Percentiles rank a stretch among this genome's conserved stretches.
phyloP scores from a whole-genome alignment of 179 eudicot species.

The Sideroxylon spinosum region DNA sequence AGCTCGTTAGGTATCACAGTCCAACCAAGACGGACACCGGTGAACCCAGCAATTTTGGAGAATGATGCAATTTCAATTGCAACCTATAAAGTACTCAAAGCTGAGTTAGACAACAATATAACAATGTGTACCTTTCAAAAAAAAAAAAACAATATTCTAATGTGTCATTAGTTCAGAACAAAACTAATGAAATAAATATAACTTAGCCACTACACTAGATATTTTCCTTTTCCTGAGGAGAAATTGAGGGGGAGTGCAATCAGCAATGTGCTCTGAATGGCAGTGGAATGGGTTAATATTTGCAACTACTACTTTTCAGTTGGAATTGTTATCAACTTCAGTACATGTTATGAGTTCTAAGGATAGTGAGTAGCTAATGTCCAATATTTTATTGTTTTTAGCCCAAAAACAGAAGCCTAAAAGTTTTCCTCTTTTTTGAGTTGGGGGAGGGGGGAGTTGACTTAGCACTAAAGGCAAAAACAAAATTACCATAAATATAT shows the following conservation, averaged over 20 bases:
- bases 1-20: constrained; percentile 78
- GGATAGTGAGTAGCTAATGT: neutral
- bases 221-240: neutral
- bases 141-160: no score
- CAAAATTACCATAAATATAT: neutral
- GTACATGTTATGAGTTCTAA: neutral
- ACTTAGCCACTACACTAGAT: no score
- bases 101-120: neutral
- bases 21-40: constrained; percentile 98
- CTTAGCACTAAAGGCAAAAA: neutral
- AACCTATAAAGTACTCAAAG: constrained; percentile 37
- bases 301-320: no score
- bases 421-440: no score
- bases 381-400: neutral
- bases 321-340: neutral
- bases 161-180: neutral
- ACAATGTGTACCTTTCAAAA: no score
- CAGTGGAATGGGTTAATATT: neutral
- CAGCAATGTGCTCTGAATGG: neutral
- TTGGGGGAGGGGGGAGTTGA: no score
- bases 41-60: constrained; percentile 84
- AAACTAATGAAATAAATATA: neutral
- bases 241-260: neutral
- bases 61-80: constrained; percentile 90
- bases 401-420: no score